Evolutionary conservation across 1,139 yeast species (phyloP).

Genomic region (Candida neerlandica): DNA sequence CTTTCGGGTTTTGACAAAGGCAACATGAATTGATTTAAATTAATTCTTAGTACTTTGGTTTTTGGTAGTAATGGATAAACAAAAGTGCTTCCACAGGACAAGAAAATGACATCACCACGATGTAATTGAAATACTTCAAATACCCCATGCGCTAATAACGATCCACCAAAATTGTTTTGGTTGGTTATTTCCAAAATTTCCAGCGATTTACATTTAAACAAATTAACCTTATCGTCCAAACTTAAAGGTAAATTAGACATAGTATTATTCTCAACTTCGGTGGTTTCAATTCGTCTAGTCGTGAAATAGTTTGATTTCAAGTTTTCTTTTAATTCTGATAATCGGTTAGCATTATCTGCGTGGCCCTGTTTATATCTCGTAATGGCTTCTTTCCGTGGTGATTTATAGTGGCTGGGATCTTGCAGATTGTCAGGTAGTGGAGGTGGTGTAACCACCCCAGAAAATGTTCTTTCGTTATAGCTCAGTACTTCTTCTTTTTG

Average conservation of each 20-base stretch:
- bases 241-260: conserved; percentile 13
- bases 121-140: conserved; percentile 67
- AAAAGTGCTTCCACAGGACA: conserved; percentile 58
- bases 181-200: conserved; percentile 47
- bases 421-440: not conserved
- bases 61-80: conserved; percentile 67
- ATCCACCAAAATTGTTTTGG: conserved; percentile 35
- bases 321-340: conserved; percentile 34
- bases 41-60: conserved; percentile 57
- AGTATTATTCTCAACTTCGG: not conserved
- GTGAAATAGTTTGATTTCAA: conserved; percentile 17
- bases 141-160: conserved; percentile 61
- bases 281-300: not conserved
- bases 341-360: conserved; percentile 26
- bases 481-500: no score
- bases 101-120: conserved; percentile 62
- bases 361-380: conserved; percentile 41
- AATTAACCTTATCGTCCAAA: conserved; percentile 40
- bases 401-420: conserved; percentile 6
- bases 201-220: conserved; percentile 41
- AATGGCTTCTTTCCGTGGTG: conserved; percentile 44
- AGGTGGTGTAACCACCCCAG: not conserved
- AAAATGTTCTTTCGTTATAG: not conserved
- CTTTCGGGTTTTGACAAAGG: conserved; percentile 73
- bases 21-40: conserved; percentile 55